Base-by-base conservation (phyloP, 1,284 basidiomycete genomes). In the Phylloboletellus chloephorus region DNA sequence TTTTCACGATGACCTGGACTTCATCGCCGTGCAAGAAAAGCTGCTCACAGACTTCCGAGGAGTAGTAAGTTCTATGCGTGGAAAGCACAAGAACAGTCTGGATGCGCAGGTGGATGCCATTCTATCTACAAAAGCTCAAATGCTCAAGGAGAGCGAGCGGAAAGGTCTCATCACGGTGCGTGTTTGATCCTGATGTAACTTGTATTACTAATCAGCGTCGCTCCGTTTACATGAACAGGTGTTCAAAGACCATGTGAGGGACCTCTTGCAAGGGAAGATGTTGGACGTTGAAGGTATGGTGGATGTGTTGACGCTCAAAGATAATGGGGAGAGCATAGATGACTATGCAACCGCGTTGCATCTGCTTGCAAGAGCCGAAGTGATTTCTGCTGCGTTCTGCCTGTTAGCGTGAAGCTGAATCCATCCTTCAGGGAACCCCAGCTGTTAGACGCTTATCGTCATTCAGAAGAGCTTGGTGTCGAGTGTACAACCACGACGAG, bases 401-500 rank as follows among this genome's bases (percentile, higher is more conserved):
- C 10, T 2, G 0, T 8, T 5, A 10, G 16, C 16, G 5, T n/a
- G 6, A 34, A 30, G 6, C 32, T 54, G 16, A 58, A 39, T 28
- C 19, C 7, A 13, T 34, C 24, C 15, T 33, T 35, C 44, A 88
- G 80, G 70, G 74, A 43, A 59, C 89, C 2, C 88, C 89, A 0
- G 77, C 81, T 43, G 75, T 74, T 16, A 71, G 93, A 37, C 74
- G 74, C 57, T 56, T 74, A 25, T 77, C 85, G 21, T 82, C 86
- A 2, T 74, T 90, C 54, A 69, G 79, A 30, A 78, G 76, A 22
- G 73, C 89, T 13, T 97, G 93, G 94, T 74, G 92, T 26, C 72
- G 94, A 21, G 77, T 94, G 33, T 94, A 89, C 56, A 72, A 88
- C 31, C 79, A 88, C 40, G 92, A 97, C 59, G 81, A 96, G 89